phyloP scores from a whole-genome alignment of 257 asterid species.

The Eustoma russellianum region DNA sequence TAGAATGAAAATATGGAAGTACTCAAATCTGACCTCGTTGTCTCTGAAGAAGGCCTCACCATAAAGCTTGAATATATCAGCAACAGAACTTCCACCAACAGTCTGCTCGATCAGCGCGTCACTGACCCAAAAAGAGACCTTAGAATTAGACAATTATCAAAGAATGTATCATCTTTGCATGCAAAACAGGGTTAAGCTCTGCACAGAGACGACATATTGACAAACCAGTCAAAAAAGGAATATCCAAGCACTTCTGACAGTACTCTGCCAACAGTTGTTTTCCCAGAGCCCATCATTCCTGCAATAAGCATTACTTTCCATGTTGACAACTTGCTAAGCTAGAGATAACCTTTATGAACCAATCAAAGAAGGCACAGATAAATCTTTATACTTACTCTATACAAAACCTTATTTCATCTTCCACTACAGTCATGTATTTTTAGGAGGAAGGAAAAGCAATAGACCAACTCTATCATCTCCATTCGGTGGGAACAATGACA shows the following conservation, averaged over 20 bases:
- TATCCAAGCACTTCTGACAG: conserved; percentile 73
- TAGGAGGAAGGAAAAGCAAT: no score
- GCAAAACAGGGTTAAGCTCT: neutral
- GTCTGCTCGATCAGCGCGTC: conserved; percentile 63
- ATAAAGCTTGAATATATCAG: conserved; percentile 57
- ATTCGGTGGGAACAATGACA: no score
- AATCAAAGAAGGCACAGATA: no score
- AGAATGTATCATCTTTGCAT: neutral
- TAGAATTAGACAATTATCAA: neutral
- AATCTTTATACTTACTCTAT: no score
- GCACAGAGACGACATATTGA: conserved; percentile 6
- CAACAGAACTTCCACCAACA: conserved; percentile 56
- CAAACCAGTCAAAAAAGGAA: conserved; percentile 84
- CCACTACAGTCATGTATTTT: no score
- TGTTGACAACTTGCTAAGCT: no score
- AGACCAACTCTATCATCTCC: no score
- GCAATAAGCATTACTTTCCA: conserved; percentile 11
- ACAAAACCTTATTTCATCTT: no score
- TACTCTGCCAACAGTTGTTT: conserved; percentile 86
- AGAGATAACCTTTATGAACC: no score
- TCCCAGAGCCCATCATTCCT: conserved; percentile 99
- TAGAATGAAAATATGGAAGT: neutral
- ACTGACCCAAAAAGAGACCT: conserved; percentile 34
- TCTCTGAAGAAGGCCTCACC: conserved; percentile 79
- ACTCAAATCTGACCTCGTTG: conserved; percentile 48